phyloP scores from a whole-genome alignment of 169 alveolate species.

The Plasmodium chabaudi region DNA sequence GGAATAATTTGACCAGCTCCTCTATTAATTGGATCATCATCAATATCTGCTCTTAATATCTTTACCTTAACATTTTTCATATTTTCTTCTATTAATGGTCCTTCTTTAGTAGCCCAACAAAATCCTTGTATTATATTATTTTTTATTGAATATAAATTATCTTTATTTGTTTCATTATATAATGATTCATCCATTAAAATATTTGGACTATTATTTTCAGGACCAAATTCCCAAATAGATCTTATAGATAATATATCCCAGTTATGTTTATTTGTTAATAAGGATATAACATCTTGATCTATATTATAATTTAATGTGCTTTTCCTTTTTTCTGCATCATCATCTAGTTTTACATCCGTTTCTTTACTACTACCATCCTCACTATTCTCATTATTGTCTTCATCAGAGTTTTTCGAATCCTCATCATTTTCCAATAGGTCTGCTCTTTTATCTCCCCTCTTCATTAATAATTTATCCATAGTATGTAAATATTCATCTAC shows the following conservation, averaged over 20 bases:
- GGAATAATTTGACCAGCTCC: constrained; percentile 99
- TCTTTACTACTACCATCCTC: constrained; percentile 77
- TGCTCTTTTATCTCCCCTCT: neutral
- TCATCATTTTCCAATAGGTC: neutral
- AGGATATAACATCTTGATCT: constrained; percentile 77
- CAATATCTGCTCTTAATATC: constrained; percentile 90
- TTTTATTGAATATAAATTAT: constrained; percentile 85
- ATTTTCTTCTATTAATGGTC: constrained; percentile 99
- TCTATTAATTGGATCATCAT: constrained; percentile 92
- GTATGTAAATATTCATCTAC: constrained; percentile 37
- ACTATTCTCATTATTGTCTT: neutral
- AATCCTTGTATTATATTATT: constrained; percentile 96
- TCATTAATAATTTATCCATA: constrained; percentile 16
- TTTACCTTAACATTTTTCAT: constrained; percentile 93
- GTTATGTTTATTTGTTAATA: constrained; percentile 89
- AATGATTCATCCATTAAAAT: constrained; percentile 96
- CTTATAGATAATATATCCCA: constrained; percentile 98
- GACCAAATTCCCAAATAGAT: constrained; percentile 99
- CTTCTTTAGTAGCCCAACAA: constrained; percentile 99
- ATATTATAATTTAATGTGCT: constrained; percentile 63
- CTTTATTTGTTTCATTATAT: constrained; percentile 93
- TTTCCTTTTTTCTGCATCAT: constrained; percentile 61
- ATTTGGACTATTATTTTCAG: constrained; percentile 94
- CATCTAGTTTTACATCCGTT: constrained; percentile 75
- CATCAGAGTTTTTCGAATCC: neutral